Conservation (phyloP, 805 yeast species). For the Ogataea henricii region DNA sequence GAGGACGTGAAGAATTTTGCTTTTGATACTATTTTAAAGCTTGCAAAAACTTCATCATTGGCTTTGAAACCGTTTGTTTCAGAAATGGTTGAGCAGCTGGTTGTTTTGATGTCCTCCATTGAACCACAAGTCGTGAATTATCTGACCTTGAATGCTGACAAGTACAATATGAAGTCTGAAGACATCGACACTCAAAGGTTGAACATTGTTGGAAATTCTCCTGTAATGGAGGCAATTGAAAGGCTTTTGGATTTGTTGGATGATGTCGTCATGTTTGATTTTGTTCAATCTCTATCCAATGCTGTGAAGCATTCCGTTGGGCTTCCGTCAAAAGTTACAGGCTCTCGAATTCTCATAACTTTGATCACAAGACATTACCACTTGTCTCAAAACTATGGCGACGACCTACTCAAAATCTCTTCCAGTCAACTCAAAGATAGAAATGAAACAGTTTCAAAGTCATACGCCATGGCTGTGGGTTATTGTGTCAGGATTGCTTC, state of each 20-base stretch:
- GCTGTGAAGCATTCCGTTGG: conserved; percentile 78
- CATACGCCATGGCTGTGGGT: conserved; percentile 82
- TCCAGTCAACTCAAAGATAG: conserved; percentile 62
- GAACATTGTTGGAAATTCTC: conserved; percentile 75
- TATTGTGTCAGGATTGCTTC: conserved; percentile 68
- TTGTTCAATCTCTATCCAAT: conserved; percentile 50
- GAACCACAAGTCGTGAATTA: conserved; percentile 93
- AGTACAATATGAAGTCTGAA: conserved; percentile 69
- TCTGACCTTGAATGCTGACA: conserved; percentile 82
- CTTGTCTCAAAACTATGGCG: conserved; percentile 53
- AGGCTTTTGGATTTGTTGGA: conserved; percentile 61
- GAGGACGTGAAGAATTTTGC: conserved; percentile 82
- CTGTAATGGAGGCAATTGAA: conserved; percentile 86
- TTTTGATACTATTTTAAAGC: conserved; percentile 66
- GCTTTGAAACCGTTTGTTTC: conserved; percentile 70
- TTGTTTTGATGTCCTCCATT: conserved; percentile 74
- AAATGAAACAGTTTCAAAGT: conserved; percentile 68
- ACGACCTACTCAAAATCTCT: conserved; percentile 60
- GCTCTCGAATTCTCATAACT: conserved; percentile 69
- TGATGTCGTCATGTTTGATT: conserved; percentile 47
- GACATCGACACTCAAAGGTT: conserved; percentile 79
- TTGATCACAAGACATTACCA: conserved; percentile 58
- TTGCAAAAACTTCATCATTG: conserved; percentile 64
- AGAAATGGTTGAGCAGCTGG: conserved; percentile 64
- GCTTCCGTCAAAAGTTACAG: conserved; percentile 86